Base-by-base conservation (phyloP, 371 early-diverging fungal genomes). In the Sporodiniella umbellata region DNA sequence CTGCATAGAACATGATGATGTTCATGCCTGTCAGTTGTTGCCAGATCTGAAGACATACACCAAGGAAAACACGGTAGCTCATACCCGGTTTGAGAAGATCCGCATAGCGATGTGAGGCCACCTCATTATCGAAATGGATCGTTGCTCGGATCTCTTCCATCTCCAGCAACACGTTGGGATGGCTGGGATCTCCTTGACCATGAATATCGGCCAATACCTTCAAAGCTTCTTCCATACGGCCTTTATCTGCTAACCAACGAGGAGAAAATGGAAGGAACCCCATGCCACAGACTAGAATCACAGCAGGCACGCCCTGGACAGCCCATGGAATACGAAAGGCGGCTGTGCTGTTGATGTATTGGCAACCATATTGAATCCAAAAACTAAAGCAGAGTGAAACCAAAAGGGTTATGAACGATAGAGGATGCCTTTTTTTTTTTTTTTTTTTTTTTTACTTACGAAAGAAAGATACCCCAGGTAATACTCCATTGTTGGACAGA, bases 281-380 rank as follows among this genome's bases (percentile, higher is more conserved):
- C 68, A 87, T 84, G 51, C 87, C 72, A 42, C 62, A 4, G 15
- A 86, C 54, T 22, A 95, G 76, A 28, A 93, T 66, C 14, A 79
- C 28, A 33, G 88, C 88, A 30, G 93, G 93, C n/a, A 89, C 73
- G 25, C 82, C 64, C 64, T 96, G 96, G 33, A 93, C 55, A 44
- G 81, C 92, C 62, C 93, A 80, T 4, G 93, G 88, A 33, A 88
- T 66, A 48, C 94, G 83, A 87, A 89, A 94, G 28, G 85, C 71
- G 24, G 78, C 75, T 33, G 75, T 53, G 25, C 21, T 56, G 0
- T 37, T 17, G n/a, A 37, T 37, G 2, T 11, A 37, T 37, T 37
- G 37, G 15, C 37, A 37, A n/a, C 62, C 62, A 43, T 62, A 62
- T 51, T 62, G 62, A 33, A 53, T 56, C 58, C 57, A 62, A 42